Base-by-base conservation (phyloP, 768 basidiomycete species). In the Suillus luteus region DNA sequence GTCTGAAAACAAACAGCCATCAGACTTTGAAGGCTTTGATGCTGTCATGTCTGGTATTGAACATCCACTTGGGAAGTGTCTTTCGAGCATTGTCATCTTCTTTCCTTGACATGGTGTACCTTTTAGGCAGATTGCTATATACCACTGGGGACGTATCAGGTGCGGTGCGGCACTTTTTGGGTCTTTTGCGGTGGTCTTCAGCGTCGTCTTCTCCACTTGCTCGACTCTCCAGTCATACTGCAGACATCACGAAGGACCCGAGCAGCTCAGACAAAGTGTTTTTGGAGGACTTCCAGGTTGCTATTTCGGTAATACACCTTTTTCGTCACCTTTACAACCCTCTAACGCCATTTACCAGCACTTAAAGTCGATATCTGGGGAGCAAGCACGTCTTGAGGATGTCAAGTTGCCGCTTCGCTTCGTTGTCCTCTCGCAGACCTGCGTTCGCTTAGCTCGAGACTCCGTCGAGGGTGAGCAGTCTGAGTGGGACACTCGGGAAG, bases 251-350 rank as follows among this genome's bases (percentile, higher is more conserved):
- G 66, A 19, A 75, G 76, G 62, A 80, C 57, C 69, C 69, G 11
- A 66, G 70, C 5, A 75, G 75, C 51, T 81, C 84, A 54, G 91
- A 90, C 62, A 89, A 87, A 64, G 80, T 93, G 7, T 90, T 85
- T 64, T 72, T 98, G 41, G 93, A 96, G 63, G 96, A 99, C 77
- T 93, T 99, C 70, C 84, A 86, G 27, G 86, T 95, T 15, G 93
- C 97, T 6, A 91, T 91, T 69, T 83, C 87, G 71, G 95, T 96
- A 72, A 63, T 82, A 67, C 22, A n/a, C 60, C 43, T 14, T 14
- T 1, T 37, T 61, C 24, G 8, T 61, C 41, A 19, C 27, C 19
- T 9, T n/a, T 41, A 5, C 40, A 55, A 33, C 55, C n/a, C 48
- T 41, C 33, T 59, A 62, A 62, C 57, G 62, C 51, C 62, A 59